Evolutionary conservation across 192 early-diverging fungal species (phyloP), one percentile per base, ranked within the genome.

Genomic region (Podila minutissima): DNA sequence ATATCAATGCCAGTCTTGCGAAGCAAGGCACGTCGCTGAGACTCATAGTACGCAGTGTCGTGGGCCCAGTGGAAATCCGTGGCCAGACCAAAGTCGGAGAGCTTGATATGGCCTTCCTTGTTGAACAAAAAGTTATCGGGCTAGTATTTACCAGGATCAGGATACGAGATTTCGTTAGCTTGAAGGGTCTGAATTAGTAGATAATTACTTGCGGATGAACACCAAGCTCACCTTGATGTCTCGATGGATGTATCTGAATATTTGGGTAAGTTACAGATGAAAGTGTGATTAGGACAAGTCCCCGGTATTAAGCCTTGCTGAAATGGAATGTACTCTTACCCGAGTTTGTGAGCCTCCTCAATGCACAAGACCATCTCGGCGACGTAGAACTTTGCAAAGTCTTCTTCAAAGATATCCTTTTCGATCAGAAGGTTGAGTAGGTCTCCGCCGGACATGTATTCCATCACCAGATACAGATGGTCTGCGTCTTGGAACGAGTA

Each of bases 371-470:
- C 79, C 90, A 95, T 95, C 84, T 98, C 97, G 11, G 93, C 95
- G 46, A 95, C 83, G 74, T 98, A 98, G 72, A 97, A 97, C 60
- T 89, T 87, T 20, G 94, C 94, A 72, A 92, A 89, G 2, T 87
- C 84, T 77, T 97, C 92, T 58, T 90, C 86, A 64, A 97, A 90
- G 74, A 75, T 88, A 82, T 82, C 96, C 91, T 83, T 94, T 89
- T 82, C 96, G 89, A 84, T 98, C 94, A 99, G 87, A 84, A 98
- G 86, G 72, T 92, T 95, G 82, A 97, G 92, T 75, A 99, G 83
- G 72, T 99, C 97, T 33, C 98, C 98, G 58, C 98, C 98, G 6
- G 95, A 92, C 55, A 94, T 88, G 87, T 96, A 99, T 82, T 98
- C 97, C 97, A 99, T 98, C 31, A 98, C 94, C 37, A 99, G 72